Base-by-base conservation (phyloP, 192 early-diverging fungal genomes). In the Mortierella claussenii region DNA sequence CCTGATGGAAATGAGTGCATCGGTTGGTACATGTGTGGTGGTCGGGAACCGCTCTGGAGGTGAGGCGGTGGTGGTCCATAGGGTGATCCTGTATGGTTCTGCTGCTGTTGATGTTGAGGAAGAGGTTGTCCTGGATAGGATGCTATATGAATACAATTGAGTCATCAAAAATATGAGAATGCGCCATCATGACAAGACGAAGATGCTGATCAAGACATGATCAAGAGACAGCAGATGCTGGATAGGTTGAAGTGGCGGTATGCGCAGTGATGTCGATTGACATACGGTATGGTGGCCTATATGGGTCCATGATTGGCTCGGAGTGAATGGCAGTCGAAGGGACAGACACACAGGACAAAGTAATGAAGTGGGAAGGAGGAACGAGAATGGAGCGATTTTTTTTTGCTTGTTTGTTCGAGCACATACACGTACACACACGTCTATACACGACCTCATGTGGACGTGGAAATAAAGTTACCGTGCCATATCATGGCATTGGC, bases 1-100 rank as follows among this genome's bases (percentile, higher is more conserved):
- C 40, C 10, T 60, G 67, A 31, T 69, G 67, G 46, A 53, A 50
- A 52, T 60, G 58, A 15, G 57, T n/a, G 68, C 32, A 43, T 57
- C 21, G 68, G 68, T 21, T 33, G 47, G 31, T 65, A 65, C 44
- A 47, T 46, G 12, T 46, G 52, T 13, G 47, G 58, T 31, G 50
- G 49, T 20, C 57, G 21, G 46, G 48, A 31, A 27, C 65, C 65
- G n/a, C n/a, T n/a, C 17, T 63, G 69, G 20, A 67, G 55, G 37
- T 66, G 73, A 20, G 58, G 52, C 49, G 63, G 70, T 30, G 71
- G 71, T 11, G 63, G 51, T 50, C 73, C 73, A 30, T 61, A 60
- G 31, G 20, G 48, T 12, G 45, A 31, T 60, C 63, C 63, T 47
- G 33, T 60, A 40, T 51, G 68, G 30, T 49, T 55, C 9, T 27